Percentiles rank a stretch among this genome's conserved stretches.
Evolutionary conservation across 2,329 filamentous ascomycete genomes (phyloP).

Genomic region (Pyrenochaeta sp.): DNA sequence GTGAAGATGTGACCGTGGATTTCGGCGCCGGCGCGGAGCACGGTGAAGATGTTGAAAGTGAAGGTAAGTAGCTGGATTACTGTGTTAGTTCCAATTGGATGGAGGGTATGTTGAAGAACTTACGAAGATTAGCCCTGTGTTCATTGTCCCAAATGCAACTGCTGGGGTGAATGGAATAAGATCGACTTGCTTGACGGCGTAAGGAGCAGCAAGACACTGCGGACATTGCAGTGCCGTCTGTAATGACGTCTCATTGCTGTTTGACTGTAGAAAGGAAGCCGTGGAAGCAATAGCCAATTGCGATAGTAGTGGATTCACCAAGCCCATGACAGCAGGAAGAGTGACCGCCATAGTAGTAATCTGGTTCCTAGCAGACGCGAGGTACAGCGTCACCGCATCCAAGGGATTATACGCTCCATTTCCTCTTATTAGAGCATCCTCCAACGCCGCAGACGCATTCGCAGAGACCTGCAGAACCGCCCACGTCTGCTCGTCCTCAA

Average conservation of each 20-base stretch:
- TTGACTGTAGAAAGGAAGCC: neutral
- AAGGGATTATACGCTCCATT: slow-evolving; percentile 6
- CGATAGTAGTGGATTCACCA: neutral
- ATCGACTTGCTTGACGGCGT: slow-evolving; percentile 1
- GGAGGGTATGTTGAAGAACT: neutral
- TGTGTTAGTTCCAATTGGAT: neutral
- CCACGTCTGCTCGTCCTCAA: slow-evolving; percentile 7
- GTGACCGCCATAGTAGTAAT: slow-evolving; percentile 2
- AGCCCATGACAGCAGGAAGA: slow-evolving; percentile 4
- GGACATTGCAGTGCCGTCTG: neutral
- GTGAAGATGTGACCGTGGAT: slow-evolving; percentile 8
- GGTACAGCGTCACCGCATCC: slow-evolving; percentile 7
- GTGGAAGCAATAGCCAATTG: neutral
- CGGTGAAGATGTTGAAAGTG: slow-evolving; percentile 7
- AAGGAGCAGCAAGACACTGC: slow-evolving; percentile 4
- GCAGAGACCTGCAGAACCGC: slow-evolving; percentile 8
- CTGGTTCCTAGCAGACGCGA: slow-evolving; percentile 11
- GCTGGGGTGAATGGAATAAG: slow-evolving; percentile 6
- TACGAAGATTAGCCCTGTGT: slow-evolving; percentile 10
- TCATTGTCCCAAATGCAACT: slow-evolving; percentile 1
- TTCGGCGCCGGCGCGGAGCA: neutral
- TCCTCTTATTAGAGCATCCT: slow-evolving; percentile 1
- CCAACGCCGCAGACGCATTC: neutral
- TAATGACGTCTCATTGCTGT: neutral
- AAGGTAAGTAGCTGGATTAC: slow-evolving; percentile 6